A percentile compares a stretch with the other conserved stretches of the same genome.
These are phyloP conservation scores for Solanum arcanum DNA, from an alignment of 257 asterid genomes.

Conservation along the genomic window DNA sequence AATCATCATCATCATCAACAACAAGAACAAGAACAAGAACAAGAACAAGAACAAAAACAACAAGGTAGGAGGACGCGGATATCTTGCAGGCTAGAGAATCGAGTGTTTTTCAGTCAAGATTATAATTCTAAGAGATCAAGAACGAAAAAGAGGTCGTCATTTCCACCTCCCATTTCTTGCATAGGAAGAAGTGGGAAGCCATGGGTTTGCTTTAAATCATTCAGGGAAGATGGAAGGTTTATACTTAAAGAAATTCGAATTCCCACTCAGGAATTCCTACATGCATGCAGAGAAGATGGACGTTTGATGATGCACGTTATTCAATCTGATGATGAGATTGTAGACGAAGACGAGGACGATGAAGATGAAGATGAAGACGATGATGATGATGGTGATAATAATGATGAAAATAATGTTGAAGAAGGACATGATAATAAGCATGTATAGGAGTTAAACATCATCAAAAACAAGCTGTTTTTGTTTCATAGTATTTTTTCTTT, in stretches of 20 bases:
- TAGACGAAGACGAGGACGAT: slow-evolving; percentile 22
- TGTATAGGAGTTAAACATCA: neutral
- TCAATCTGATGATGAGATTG: slow-evolving; percentile 49
- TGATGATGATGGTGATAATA: neutral
- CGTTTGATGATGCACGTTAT: slow-evolving; percentile 49
- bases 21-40: neutral
- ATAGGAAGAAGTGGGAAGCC: slow-evolving; percentile 76
- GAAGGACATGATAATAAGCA: neutral
- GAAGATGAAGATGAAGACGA: neutral
- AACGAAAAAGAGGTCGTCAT: slow-evolving; percentile 6
- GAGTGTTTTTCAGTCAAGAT: neutral
- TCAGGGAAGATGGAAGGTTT: slow-evolving; percentile 62
- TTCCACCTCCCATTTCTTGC: slow-evolving; percentile 84
- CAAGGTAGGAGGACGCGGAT: neutral
- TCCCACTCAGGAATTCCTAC: slow-evolving; percentile 66
- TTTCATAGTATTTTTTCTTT: neutral
- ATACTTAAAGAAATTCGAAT: slow-evolving; percentile 56
- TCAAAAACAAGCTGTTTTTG: neutral
- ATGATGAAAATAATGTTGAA: neutral
- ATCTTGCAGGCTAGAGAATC: slow-evolving; percentile 1
- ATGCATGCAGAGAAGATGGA: slow-evolving; percentile 73
- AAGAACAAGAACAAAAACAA: slow-evolving; percentile 9
- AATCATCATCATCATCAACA: neutral
- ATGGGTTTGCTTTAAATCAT: slow-evolving; percentile 48
- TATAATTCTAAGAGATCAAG: slow-evolving; percentile 28